These are phyloP conservation scores for Echites panduratus DNA, from an alignment of 257 asterid genomes.

Conservation along the genomic window DNA sequence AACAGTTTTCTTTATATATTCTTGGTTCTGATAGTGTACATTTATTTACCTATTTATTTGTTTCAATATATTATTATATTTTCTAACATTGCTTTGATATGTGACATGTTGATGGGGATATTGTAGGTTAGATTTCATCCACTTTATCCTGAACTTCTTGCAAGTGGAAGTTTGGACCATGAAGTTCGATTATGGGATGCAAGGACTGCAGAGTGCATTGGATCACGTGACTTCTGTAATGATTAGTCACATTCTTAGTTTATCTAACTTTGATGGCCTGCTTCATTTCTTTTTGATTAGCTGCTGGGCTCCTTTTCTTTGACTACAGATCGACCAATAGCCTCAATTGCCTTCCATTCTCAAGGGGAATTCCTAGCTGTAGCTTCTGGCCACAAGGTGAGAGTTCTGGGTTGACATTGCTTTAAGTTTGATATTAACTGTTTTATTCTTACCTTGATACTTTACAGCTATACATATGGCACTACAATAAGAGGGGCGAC, in stretches of 20 bases:
- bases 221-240: conserved; percentile 90
- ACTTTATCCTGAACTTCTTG: conserved; percentile 68
- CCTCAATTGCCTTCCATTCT: conserved; percentile 97
- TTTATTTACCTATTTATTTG: neutral
- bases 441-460: conserved; percentile 27
- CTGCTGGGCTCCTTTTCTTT: conserved; percentile 17
- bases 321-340: conserved; percentile 86
- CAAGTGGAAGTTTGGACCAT: conserved; percentile 98
- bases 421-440: conserved; percentile 16
- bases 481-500: conserved; percentile 76
- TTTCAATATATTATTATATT: neutral
- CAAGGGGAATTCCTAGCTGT: conserved; percentile 94
- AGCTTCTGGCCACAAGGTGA: conserved; percentile 98
- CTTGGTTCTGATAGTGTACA: conserved; percentile 9
- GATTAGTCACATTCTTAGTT: conserved; percentile 20
- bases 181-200: conserved; percentile 98
- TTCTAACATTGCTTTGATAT: conserved; percentile 18
- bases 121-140: conserved; percentile 97
- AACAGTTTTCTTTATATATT: conserved; percentile 2
- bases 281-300: conserved; percentile 10
- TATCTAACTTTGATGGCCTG: neutral
- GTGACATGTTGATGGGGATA: conserved; percentile 23
- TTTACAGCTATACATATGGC: conserved; percentile 88
- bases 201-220: conserved; percentile 79
- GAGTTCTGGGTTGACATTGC: conserved; percentile 22